Conservation (phyloP, 1,139 yeast genomes). For the Suhomyces wounanorum region DNA sequence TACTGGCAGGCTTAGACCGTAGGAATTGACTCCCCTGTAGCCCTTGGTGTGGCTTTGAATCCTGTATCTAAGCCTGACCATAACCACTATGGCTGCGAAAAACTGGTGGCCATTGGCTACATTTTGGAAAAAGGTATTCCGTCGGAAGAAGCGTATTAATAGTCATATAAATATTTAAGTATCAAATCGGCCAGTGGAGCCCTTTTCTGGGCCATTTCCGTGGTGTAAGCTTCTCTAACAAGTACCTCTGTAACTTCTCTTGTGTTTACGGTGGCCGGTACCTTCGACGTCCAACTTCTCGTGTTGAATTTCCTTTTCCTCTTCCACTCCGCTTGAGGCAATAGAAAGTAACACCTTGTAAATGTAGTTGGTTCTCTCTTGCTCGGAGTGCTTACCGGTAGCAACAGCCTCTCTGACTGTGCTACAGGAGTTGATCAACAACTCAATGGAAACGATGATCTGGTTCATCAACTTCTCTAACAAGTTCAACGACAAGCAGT, state of each 20-base stretch:
- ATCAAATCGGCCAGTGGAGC: not conserved
- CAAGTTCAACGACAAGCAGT: slow-evolving; percentile 68
- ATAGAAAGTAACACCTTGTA: slow-evolving; percentile 39
- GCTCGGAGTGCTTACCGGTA: slow-evolving; percentile 20
- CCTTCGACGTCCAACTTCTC: slow-evolving; percentile 23
- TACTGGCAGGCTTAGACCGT: too few relatives aligned
- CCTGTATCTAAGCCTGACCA: not conserved
- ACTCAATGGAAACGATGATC: slow-evolving; percentile 56
- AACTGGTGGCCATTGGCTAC: not conserved
- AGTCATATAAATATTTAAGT: not conserved
- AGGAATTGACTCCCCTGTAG: not conserved
- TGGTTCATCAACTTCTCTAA: slow-evolving; percentile 73
- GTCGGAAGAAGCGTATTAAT: too few relatives aligned
- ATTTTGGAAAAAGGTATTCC: too few relatives aligned
- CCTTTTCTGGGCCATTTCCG: not conserved
- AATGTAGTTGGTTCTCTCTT: slow-evolving; percentile 25
- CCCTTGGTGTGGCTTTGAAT: not conserved
- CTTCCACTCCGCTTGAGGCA: slow-evolving; percentile 42
- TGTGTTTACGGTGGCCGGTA: slow-evolving; percentile 35
- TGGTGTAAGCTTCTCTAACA: slow-evolving; percentile 32
- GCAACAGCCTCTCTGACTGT: slow-evolving; percentile 27
- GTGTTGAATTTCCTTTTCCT: slow-evolving; percentile 29
- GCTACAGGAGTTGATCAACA: slow-evolving; percentile 45
- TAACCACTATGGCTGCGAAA: not conserved
- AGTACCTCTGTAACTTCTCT: slow-evolving; percentile 53